phyloP scores from a whole-genome alignment of 1,284 basidiomycete species.

The Boletus mariae region DNA sequence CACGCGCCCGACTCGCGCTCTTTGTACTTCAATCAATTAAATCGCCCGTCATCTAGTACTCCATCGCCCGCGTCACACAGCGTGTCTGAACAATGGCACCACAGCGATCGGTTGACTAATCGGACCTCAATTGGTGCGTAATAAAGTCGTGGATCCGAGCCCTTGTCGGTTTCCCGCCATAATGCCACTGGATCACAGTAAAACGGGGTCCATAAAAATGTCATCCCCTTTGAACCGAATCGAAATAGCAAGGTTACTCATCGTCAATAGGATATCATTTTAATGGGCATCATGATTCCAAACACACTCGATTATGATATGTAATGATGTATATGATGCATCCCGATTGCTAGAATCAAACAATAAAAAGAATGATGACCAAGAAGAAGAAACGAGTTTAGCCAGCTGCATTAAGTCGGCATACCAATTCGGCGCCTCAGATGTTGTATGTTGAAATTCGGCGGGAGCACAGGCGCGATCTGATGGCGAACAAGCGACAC shows the following conservation, averaged over 20 bases:
- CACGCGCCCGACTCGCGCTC: neutral
- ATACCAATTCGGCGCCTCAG: slow-evolving; percentile 28
- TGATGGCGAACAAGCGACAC: slow-evolving; percentile 32
- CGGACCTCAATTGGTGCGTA: too few species aligned
- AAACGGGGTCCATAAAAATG: neutral
- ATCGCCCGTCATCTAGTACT: too few species aligned
- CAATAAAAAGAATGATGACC: neutral
- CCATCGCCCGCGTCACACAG: too few species aligned
- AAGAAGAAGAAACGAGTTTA: neutral
- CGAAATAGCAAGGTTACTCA: neutral
- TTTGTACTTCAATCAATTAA: neutral
- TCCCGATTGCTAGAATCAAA: neutral
- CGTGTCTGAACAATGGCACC: too few species aligned
- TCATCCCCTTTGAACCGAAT: neutral
- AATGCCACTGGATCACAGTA: too few species aligned
- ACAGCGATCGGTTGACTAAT: too few species aligned
- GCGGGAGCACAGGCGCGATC: slow-evolving; percentile 30
- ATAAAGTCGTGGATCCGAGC: too few species aligned
- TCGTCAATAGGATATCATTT: neutral
- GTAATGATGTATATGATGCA: neutral
- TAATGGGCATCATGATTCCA: neutral
- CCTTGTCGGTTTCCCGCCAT: too few species aligned
- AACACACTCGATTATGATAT: neutral
- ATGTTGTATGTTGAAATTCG: slow-evolving; percentile 33
- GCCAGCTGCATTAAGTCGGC: slow-evolving; percentile 15